Base-by-base conservation (phyloP, 2,329 filamentous ascomycete species). In the Colletotrichum sp. region DNA sequence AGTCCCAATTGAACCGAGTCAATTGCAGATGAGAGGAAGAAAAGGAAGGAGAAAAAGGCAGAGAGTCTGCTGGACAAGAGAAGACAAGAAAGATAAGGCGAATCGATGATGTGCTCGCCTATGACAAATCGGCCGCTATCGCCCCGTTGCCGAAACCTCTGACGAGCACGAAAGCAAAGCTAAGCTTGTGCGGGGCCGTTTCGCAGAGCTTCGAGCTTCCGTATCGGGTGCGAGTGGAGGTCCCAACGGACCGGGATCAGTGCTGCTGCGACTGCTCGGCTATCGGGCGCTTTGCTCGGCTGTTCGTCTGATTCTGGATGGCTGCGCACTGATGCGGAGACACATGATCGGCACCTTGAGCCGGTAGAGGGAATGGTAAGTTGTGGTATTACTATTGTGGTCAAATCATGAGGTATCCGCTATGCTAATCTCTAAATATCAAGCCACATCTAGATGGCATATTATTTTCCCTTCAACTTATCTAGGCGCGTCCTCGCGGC, bases 401-500 rank as follows among this genome's bases (percentile, higher is more conserved):
- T 30, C 13, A 34, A 63, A 32, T 21, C 59, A 34, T 32, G 18
- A 30, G 34, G 63, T 30, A 21, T 49, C 34, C 63, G 63, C 63
- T 66, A 21, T 30, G 28, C 63, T 21, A 64, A 28, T 28, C 4
- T 49, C 26, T 34, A 24, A 49, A 26, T 7, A 55, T 68, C 28
- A 24, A 52, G 6, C 12, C 21, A 59, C 30, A 12, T 16, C 49
- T 8, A 16, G 2, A 26, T 64, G 34, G 12, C 3, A 63, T 1
- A 2, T 57, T 9, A 70, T n/a, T 62, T 81, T 44, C 81, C 83
- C 77, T 82, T 85, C 90, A 90, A 92, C 76, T 64, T 64, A 10
- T 77, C 72, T 16, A 68, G 7, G 8, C 89, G 86, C 69, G 87
- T 90, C 80, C 91, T 88, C 77, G 88, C 88, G 15, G 86, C 80